phyloP scores from a whole-genome alignment of 139 green algal species.

The Chlorella sp. region DNA sequence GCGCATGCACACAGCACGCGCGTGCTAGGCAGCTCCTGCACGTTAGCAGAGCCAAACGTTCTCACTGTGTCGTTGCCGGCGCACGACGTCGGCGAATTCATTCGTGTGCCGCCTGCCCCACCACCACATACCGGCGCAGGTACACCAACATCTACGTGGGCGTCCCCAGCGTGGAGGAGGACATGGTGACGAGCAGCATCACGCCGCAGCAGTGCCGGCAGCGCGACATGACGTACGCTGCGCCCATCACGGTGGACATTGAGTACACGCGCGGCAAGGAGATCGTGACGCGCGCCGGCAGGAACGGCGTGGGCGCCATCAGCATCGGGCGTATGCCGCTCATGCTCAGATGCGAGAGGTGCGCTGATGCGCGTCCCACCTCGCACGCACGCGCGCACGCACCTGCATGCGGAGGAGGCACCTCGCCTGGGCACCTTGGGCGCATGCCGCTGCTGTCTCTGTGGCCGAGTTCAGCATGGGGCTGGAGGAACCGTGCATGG shows the following conservation, averaged over 20 bases:
- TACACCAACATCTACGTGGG: conserved; percentile 95
- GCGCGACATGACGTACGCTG: conserved; percentile 93
- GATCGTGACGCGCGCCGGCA: conserved; percentile 81
- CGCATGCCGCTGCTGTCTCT: too few species aligned
- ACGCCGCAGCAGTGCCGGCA: conserved; percentile 97
- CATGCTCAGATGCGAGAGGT: conserved; percentile 93
- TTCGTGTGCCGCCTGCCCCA: too few species aligned
- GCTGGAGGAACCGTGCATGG: too few species aligned
- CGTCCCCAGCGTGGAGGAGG: conserved; percentile 81
- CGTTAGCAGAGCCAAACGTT: too few species aligned
- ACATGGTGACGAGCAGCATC: conserved; percentile 67
- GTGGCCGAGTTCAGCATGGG: too few species aligned
- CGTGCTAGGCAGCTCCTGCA: too few species aligned
- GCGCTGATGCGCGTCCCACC: background rate
- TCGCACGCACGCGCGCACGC: background rate
- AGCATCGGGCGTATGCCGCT: conserved; percentile 93
- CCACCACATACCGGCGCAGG: too few species aligned
- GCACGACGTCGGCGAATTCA: too few species aligned
- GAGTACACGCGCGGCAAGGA: conserved; percentile 61
- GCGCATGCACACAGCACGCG: too few species aligned
- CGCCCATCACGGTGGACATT: conserved; percentile 94
- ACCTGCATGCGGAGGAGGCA: too few species aligned
- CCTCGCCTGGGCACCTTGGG: too few species aligned
- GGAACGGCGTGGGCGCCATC: conserved; percentile 68
- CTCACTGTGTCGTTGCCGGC: too few species aligned